phyloP scores from a whole-genome alignment of 129 eudicot genomes.

The Rutidosis leptorrhynchoides region DNA sequence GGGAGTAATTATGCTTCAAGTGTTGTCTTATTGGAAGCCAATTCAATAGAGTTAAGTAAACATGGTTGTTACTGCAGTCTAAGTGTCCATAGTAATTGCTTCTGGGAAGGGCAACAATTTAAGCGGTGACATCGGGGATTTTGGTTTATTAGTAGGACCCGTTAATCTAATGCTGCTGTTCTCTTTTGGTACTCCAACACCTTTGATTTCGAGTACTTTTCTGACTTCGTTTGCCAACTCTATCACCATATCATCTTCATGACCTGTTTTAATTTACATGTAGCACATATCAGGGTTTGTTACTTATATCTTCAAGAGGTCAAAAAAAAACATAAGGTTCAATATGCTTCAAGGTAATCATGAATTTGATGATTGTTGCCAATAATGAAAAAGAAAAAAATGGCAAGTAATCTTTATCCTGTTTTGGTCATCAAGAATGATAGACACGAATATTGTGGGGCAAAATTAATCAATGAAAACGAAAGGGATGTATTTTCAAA shows the following conservation, averaged over 20 bases:
- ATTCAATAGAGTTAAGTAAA: constrained; percentile 22
- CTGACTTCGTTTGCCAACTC: constrained; percentile 97
- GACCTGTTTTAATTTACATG: constrained; percentile 65
- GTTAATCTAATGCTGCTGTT: constrained; percentile 35
- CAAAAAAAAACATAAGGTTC: neutral
- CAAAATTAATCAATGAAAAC: neutral
- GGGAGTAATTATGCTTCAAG: constrained; percentile 1
- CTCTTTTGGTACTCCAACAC: constrained; percentile 42
- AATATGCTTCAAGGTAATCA: constrained; percentile 3
- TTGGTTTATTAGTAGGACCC: constrained; percentile 44
- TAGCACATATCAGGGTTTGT: too few relatives aligned
- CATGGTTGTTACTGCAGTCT: constrained; percentile 8
- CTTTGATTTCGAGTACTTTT: constrained; percentile 51
- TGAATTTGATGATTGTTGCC: neutral
- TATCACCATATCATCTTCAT: constrained; percentile 80
- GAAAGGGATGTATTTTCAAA: constrained; percentile 7
- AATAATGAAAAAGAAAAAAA: neutral
- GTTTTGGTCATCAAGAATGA: constrained; percentile 13
- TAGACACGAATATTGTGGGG: constrained; percentile 28
- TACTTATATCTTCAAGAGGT: too few relatives aligned
- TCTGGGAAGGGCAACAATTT: constrained; percentile 41
- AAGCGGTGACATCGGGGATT: constrained; percentile 47
- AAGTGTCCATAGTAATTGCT: constrained; percentile 69
- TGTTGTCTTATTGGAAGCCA: constrained; percentile 20
- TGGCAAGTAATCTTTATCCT: neutral